phyloP scores from a whole-genome alignment of 2,329 filamentous ascomycete genomes.

The Coniochaeta hoffmannii region DNA sequence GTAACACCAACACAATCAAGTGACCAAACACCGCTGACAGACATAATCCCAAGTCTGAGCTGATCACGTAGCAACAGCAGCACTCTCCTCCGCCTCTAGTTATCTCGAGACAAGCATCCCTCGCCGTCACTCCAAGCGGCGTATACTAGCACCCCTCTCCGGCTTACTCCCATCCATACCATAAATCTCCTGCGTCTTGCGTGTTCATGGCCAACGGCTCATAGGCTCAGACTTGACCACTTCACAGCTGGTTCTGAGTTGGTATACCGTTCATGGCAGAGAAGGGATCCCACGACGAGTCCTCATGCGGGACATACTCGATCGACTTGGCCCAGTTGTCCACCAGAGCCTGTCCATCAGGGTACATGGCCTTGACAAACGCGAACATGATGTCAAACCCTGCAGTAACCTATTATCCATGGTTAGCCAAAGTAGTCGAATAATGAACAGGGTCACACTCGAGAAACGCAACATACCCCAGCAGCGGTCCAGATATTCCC shows the following conservation, averaged over 20 bases:
- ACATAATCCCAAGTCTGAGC: too few species aligned
- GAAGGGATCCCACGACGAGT: constrained; percentile 13
- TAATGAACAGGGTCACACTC: too few species aligned
- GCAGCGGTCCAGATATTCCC: constrained; percentile 61
- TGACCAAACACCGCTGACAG: too few species aligned
- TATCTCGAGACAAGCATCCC: constrained; percentile 10
- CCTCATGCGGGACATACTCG: constrained; percentile 39
- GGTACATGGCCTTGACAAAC: constrained; percentile 37
- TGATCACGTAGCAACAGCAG: neutral
- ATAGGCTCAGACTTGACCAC: too few species aligned
- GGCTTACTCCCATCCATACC: constrained; percentile 12
- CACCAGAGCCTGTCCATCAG: constrained; percentile 37
- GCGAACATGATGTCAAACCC: constrained; percentile 28
- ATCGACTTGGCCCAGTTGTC: constrained; percentile 36
- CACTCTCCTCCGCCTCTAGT: constrained; percentile 6
- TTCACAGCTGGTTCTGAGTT: constrained; percentile 5
- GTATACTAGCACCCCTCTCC: constrained; percentile 10
- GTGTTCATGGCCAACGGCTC: too few species aligned
- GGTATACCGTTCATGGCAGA: constrained; percentile 10
- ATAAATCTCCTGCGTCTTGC: constrained; percentile 6
- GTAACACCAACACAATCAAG: too few species aligned
- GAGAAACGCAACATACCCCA: constrained; percentile 30
- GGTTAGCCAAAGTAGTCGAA: too few species aligned
- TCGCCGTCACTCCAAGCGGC: constrained; percentile 8
- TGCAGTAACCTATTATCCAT: constrained; percentile 18